Evolutionary conservation across 805 yeast species (phyloP).

Genomic region (Diddensiella santjacobensis): DNA sequence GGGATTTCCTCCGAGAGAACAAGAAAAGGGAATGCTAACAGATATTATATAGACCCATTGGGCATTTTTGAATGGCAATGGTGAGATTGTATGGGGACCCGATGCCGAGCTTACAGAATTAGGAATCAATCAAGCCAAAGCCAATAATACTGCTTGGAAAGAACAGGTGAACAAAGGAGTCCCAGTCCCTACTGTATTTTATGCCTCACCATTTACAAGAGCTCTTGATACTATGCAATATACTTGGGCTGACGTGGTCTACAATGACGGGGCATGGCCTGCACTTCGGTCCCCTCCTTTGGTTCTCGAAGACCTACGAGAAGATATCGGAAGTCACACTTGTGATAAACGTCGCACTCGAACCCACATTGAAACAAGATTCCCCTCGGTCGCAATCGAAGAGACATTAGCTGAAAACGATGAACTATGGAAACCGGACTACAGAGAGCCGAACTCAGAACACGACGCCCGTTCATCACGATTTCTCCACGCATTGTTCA

Average conservation of each 20-base stretch:
- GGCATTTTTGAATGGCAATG: slow-evolving; percentile 45
- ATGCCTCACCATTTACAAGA: slow-evolving; percentile 50
- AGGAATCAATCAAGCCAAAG: slow-evolving; percentile 45
- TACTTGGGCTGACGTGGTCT: slow-evolving; percentile 43
- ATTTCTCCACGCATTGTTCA: slow-evolving; percentile 46
- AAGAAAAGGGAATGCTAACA: slow-evolving; percentile 13
- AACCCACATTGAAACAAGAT: slow-evolving; percentile 39
- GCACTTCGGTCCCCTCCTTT: slow-evolving; percentile 30
- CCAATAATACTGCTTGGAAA: slow-evolving; percentile 42
- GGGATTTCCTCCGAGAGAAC: too few relatives aligned
- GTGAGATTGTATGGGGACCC: slow-evolving; percentile 44
- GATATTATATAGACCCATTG: slow-evolving; percentile 30
- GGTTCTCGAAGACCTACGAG: slow-evolving; percentile 46
- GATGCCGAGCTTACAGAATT: slow-evolving; percentile 48
- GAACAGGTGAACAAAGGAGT: slow-evolving; percentile 33
- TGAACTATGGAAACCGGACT: slow-evolving; percentile 38
- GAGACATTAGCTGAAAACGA: slow-evolving; percentile 47
- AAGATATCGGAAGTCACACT: slow-evolving; percentile 47
- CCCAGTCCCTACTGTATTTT: slow-evolving; percentile 41
- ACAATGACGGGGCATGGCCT: slow-evolving; percentile 14
- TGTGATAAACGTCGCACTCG: slow-evolving; percentile 46
- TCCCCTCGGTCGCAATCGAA: slow-evolving; percentile 43
- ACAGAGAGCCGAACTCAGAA: slow-evolving; percentile 40
- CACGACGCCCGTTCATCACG: slow-evolving; percentile 44
- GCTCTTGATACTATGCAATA: slow-evolving; percentile 46